Base-by-base conservation (phyloP, 495 filamentous ascomycete species). In the Podospora comata region DNA sequence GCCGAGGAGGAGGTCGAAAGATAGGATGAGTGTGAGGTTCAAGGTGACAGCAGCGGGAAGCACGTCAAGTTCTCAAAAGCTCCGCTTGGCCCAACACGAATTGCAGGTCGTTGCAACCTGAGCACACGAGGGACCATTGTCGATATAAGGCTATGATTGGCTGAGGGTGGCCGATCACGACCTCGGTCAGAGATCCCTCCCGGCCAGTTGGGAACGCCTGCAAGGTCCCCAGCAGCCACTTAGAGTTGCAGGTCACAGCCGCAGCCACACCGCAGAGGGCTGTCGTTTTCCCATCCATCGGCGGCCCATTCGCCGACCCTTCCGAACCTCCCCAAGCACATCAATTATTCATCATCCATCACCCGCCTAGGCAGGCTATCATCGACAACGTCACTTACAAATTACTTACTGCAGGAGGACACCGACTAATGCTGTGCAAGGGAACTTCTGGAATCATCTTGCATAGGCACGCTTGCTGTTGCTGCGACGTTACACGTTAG, bases 21-120 rank as follows among this genome's bases (percentile, higher is more conserved):
- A 48, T 16, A 48, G 39, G 39, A 48, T 48, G 55, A 23, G 20
- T n/a, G 20, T 23, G 20, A 58, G 55, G 23, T 19, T 9, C 6
- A 58, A 58, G 55, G 55, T 58, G 55, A 58, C n/a, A 58, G 18
- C 3, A 48, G n/a, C 23, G n/a, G 55, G 55, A 19, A 20, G n/a
- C 55, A 58, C 23, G 55, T 58, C 23, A 58, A 26, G 55, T 5
- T 58, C 20, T 18, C 4, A 7, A 58, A 26, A 58, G 20, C n/a
- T 58, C 55, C 55, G 23, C n/a, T 58, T 58, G 55, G 23, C 23
- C 23, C 9, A 58, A 58, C 55, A 58, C 55, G 55, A 58, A 58
- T 58, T 58, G 55, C 55, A 58, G 55, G 55, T 23, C 20, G 20
- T 23, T 23, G 20, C 20, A 23, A 23, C 20, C 20, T 1, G 20